These are phyloP conservation scores for Corinectria fuckeliana DNA, from an alignment of 2,329 filamentous ascomycete genomes.

Conservation along the genomic window DNA sequence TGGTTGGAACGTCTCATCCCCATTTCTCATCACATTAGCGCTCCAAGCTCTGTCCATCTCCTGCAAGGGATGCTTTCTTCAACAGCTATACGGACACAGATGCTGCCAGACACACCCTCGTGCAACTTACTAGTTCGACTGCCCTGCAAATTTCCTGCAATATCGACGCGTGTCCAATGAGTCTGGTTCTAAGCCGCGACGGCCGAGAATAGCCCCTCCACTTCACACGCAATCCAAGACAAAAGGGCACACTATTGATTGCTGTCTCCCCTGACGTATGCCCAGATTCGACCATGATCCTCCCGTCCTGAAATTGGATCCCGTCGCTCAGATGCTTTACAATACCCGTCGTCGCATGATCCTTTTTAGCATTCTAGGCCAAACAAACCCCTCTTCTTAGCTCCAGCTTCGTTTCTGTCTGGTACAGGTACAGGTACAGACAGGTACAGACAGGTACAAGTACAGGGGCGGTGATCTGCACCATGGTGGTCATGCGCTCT, in stretches of 20 bases:
- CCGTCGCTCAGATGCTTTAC: background rate
- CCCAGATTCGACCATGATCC: background rate
- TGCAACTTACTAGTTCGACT: background rate
- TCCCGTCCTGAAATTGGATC: background rate
- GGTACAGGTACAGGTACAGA: no score
- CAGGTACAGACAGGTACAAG: no score
- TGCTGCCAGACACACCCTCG: background rate
- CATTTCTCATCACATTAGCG: slow-evolving; percentile 1
- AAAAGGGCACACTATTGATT: background rate
- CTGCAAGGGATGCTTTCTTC: background rate
- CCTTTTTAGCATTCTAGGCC: background rate
- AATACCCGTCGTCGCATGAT: background rate
- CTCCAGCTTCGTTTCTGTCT: slow-evolving; percentile 4
- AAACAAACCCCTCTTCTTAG: background rate
- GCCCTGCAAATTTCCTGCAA: background rate
- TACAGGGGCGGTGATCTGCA: slow-evolving; percentile 23
- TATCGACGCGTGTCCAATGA: background rate
- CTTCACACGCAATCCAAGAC: background rate
- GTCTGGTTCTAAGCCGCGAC: background rate
- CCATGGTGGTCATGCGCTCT: slow-evolving; percentile 34
- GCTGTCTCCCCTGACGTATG: background rate
- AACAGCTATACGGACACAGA: background rate
- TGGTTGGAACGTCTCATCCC: background rate
- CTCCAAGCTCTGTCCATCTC: background rate
- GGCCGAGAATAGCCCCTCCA: background rate